Percentiles rank a stretch among this genome's conserved stretches.
Conservation (phyloP, 1,139 yeast species). For the Yamadazyma taylorii region DNA sequence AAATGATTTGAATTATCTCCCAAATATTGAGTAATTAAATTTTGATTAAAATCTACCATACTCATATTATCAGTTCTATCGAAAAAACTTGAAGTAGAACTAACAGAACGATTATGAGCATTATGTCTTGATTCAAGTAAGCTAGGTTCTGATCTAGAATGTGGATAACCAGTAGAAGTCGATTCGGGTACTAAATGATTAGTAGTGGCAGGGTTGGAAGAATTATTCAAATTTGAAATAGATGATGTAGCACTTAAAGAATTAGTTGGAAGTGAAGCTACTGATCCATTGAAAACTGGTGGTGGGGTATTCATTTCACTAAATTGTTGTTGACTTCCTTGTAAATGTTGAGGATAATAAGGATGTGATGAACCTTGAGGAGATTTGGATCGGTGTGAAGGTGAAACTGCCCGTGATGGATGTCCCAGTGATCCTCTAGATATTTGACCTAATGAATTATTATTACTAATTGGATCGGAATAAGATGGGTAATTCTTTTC, state of each 20-base stretch:
- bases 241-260: constrained; percentile 41
- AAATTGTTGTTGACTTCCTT: background rate
- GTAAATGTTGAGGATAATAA: background rate
- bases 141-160: constrained; percentile 33
- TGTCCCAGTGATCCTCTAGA: too few relatives aligned
- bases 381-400: too few relatives aligned
- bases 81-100: constrained; percentile 40
- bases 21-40: constrained; percentile 48
- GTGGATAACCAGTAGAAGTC: constrained; percentile 9
- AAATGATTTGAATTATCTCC: constrained; percentile 54
- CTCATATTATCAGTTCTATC: constrained; percentile 36
- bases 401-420: too few relatives aligned
- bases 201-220: too few relatives aligned
- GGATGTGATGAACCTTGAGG: background rate
- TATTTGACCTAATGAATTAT: too few relatives aligned
- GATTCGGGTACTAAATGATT: too few relatives aligned
- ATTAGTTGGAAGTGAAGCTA: constrained; percentile 30
- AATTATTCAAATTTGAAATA: constrained; percentile 38
- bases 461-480: background rate
- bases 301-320: constrained; percentile 6
- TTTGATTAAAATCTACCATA: constrained; percentile 43
- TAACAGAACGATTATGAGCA: constrained; percentile 40
- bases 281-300: constrained; percentile 8
- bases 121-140: constrained; percentile 21
- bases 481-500: too few relatives aligned